Conservation (phyloP, 306 rosid species). For the Prinsepia uniflora region DNA sequence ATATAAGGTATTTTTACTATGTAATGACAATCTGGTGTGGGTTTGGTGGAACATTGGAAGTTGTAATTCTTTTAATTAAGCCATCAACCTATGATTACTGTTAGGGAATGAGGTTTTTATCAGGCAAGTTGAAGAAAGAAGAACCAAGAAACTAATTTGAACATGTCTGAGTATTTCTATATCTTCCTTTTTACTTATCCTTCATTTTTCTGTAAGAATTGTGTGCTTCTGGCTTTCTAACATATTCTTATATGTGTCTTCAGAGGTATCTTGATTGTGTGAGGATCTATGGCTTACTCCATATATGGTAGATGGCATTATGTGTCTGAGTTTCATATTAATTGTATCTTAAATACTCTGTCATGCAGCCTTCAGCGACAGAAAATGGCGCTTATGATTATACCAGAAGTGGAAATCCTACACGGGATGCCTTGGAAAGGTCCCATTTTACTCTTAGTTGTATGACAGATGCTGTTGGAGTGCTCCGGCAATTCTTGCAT, state of each 20-base stretch:
- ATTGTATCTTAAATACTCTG: conserved; percentile 10
- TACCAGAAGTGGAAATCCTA: conserved; percentile 95
- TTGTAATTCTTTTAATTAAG: background rate
- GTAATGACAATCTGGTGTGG: background rate
- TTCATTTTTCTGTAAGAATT: background rate
- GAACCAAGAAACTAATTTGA: background rate
- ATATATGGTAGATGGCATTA: background rate
- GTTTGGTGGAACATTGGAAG: background rate
- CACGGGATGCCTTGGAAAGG: conserved; percentile 85
- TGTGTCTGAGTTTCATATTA: background rate
- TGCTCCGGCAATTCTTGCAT: conserved; percentile 6
- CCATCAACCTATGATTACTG: background rate
- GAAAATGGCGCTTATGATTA: conserved; percentile 90
- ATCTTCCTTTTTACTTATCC: background rate
- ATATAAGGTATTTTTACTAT: background rate
- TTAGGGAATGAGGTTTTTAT: background rate
- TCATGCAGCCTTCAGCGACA: conserved; percentile 72
- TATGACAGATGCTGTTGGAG: conserved; percentile 1
- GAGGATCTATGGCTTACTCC: background rate
- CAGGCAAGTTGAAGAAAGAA: background rate
- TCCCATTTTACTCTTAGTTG: conserved; percentile 28
- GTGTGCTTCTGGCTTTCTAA: background rate
- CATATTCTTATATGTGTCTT: background rate
- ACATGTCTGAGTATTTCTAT: background rate
- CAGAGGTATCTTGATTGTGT: conserved; percentile 12